Base-by-base conservation (phyloP, 2,329 filamentous ascomycete genomes). In the Rutstroemia sp. region DNA sequence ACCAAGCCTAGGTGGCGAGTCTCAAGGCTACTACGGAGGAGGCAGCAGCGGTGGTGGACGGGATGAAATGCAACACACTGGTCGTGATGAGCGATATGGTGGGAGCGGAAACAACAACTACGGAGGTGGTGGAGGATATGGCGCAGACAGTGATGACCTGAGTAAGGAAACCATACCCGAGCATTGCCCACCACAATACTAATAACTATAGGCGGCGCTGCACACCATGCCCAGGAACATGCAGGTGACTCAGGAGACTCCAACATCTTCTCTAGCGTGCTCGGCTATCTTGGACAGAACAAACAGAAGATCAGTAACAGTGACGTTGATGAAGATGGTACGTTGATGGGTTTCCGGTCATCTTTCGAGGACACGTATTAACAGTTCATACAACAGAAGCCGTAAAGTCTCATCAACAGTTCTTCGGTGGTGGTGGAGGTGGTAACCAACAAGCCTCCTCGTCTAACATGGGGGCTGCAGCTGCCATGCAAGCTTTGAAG, bases 401-500 rank as follows among this genome's bases (percentile, higher is more conserved):
- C 17, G 81, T 92, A 21, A 76, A 81, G 63, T 82, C 87, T 63
- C 90, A 96, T 75, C 80, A 91, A 73, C 79, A 87, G 58, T 82
- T 86, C 66, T 95, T 91, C 68, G 80, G 79, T 37, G 72, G 72
- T 49, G 80, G 79, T n/a, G n/a, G 34, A 71, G 71, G 71, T 51
- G 71, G 76, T 55, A 41, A 37, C 6, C 61, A 71, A 75, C 37
- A 69, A 73, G 60, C 70, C 73, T 67, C 76, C 63, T 73, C 77
- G 39, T 75, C 79, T 56, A 77, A 72, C 67, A 83, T 82, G 71
- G 88, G 92, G 66, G 74, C 78, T 65, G 86, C 92, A 52, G 88
- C 89, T 58, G 90, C 88, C 17, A 84, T 92, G 80, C 86, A 92
- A 71, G 88, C 88, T 0, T 71, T 92, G 62, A 91, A 92, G 76